Conservation (phyloP, 2,329 filamentous ascomycete genomes). For the Colletotrichum truncatum region DNA sequence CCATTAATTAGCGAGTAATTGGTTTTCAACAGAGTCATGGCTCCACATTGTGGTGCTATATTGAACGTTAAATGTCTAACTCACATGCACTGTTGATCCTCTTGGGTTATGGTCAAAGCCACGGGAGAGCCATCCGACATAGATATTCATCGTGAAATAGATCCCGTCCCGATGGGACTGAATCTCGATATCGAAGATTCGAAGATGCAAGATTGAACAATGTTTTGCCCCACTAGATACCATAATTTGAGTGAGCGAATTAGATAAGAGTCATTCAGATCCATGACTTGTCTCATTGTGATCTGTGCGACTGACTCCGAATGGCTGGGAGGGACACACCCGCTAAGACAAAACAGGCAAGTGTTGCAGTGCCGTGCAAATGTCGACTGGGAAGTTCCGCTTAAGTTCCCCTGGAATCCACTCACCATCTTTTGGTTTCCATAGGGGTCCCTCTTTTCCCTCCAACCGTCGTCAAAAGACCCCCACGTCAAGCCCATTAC, state of each 20-base stretch:
- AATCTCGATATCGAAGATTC: not conserved
- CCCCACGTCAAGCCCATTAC: conserved; percentile 11
- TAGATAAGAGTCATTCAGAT: not conserved
- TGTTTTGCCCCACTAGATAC: not conserved
- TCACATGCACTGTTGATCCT: no score
- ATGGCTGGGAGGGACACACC: not conserved
- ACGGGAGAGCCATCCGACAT: no score
- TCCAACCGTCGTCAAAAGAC: conserved; percentile 5
- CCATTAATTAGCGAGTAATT: no score
- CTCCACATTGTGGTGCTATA: no score
- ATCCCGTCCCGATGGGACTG: no score
- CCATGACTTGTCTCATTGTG: no score
- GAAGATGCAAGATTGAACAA: not conserved
- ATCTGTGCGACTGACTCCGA: no score
- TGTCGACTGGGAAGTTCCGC: conserved; percentile 7
- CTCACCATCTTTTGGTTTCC: not conserved
- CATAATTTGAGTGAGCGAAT: not conserved
- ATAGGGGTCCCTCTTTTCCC: conserved; percentile 16
- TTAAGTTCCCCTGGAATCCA: not conserved
- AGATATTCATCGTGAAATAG: no score
- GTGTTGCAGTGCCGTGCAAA: not conserved
- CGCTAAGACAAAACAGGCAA: conserved; percentile 8
- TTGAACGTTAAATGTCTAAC: no score
- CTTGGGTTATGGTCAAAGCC: no score
- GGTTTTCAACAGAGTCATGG: no score